Base-by-base conservation (phyloP, 352 stramenopile species). In the Pythium phragmiticola region DNA sequence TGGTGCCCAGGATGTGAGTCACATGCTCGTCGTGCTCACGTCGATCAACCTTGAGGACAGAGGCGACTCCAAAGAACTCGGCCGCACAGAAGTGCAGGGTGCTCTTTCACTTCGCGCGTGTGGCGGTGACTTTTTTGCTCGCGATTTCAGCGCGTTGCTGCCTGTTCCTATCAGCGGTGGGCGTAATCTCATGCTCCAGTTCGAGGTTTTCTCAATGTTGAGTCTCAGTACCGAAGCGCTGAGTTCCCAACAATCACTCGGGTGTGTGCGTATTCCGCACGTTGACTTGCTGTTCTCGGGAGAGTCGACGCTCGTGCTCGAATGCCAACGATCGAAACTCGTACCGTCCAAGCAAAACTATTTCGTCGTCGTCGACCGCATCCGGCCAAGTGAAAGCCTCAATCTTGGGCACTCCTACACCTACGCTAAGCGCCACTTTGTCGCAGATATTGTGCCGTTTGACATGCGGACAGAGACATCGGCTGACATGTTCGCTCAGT, bases 351-450 rank as follows among this genome's bases (percentile, higher is more conserved):
- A 86, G 52, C 77, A 81, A 49, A 58, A 79, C 14, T 82, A 89
- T 33, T 94, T 93, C 48, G 63, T 95, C n/a, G 70, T 89, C 43
- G 23, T 93, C 47, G 85, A 95, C 54, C 84, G 86, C 30, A 82
- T 94, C 30, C 39, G 86, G 1, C 82, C 87, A 21, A 80, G 65
- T 41, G 77, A 87, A 33, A 83, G 69, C 58, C 67, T 92, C 28
- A 87, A 86, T 28, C 58, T 92, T 47, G 82, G 77, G 6, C 87
- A 95, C 49, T 75, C 80, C n/a, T 94, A 83, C 55, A 82, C 73
- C 26, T 95, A 93, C 58, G 87, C 87, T 0, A 90, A 84, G 49
- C 87, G 87, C 37, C 75, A 94, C 61, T 95, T 92, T 54, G 63
- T 95, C 28, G 75, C 86, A 9, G 86, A 95, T 55, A 88, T 84